Conservation (phyloP, 257 asterid species). For the Fraxinus excelsior region DNA sequence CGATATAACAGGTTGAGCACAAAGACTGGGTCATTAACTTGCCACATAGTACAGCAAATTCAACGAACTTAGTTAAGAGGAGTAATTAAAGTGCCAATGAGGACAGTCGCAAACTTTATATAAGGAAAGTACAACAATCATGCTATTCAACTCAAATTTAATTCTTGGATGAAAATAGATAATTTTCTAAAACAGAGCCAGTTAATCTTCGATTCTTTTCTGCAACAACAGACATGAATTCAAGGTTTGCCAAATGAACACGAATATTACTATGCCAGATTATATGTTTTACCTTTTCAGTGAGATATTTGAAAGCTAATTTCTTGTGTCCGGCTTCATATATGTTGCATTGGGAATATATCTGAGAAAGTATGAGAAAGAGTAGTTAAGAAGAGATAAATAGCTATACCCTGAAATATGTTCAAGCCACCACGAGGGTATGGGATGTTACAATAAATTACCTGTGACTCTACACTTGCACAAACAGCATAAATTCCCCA, state of each 20-base stretch:
- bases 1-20: too few species aligned
- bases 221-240: background rate
- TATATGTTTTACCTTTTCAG: constrained; percentile 62
- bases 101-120: background rate
- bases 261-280: background rate
- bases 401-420: background rate
- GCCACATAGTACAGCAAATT: too few species aligned
- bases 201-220: background rate
- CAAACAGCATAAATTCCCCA: constrained; percentile 94
- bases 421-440: background rate
- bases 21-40: too few species aligned
- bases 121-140: background rate
- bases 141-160: background rate
- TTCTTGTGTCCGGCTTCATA: constrained; percentile 91
- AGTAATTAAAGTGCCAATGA: background rate
- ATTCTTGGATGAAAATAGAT: background rate
- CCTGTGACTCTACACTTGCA: constrained; percentile 96
- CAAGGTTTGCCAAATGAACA: background rate
- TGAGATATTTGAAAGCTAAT: constrained; percentile 70
- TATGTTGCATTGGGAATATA: constrained; percentile 83
- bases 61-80: too few species aligned
- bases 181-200: background rate
- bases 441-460: constrained; percentile 11
- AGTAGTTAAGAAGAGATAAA: background rate
- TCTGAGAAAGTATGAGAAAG: constrained; percentile 35